A percentile compares a stretch with the other conserved stretches of the same genome.
These are phyloP conservation scores for Schizosaccharomyces osmophilus DNA, from an alignment of 805 yeast genomes.

Conservation along the genomic window DNA sequence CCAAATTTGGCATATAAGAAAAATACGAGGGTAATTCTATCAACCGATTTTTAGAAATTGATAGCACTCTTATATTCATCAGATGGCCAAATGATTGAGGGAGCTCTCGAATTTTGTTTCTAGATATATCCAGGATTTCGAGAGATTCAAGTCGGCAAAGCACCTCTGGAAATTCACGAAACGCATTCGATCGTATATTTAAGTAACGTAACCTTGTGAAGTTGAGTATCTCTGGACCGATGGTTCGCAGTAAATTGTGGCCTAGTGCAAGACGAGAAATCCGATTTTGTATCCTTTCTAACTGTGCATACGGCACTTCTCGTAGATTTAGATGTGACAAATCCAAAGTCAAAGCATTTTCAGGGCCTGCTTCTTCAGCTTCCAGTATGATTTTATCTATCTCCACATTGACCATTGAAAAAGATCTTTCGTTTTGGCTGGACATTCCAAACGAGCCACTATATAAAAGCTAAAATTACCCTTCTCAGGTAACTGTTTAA, in stretches of 20 bases:
- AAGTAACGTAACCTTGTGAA: slow-evolving; percentile 28
- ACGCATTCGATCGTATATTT: slow-evolving; percentile 38
- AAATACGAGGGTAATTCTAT: slow-evolving; percentile 29
- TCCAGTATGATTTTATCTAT: background rate
- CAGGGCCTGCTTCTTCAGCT: background rate
- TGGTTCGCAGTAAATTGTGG: background rate
- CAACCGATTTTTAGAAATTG: slow-evolving; percentile 34
- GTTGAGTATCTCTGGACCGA: background rate
- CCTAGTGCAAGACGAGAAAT: slow-evolving; percentile 1
- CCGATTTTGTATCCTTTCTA: background rate
- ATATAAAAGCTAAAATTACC: too few relatives aligned
- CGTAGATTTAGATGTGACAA: background rate
- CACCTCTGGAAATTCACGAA: slow-evolving; percentile 27
- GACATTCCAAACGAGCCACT: too few relatives aligned
- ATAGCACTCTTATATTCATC: slow-evolving; percentile 25
- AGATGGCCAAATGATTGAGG: slow-evolving; percentile 23
- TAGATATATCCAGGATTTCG: slow-evolving; percentile 43
- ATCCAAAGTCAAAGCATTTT: background rate
- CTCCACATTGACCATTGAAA: background rate
- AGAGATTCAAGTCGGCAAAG: slow-evolving; percentile 18
- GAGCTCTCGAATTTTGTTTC: slow-evolving; percentile 25
- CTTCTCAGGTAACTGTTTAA: too few relatives aligned
- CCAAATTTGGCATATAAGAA: slow-evolving; percentile 26
- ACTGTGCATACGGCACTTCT: background rate
- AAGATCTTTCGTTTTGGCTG: too few relatives aligned